Evolutionary conservation across 345 rosid genomes (phyloP), one percentile per base, ranked within the genome.

Genomic region (Eucalyptus globulus): DNA sequence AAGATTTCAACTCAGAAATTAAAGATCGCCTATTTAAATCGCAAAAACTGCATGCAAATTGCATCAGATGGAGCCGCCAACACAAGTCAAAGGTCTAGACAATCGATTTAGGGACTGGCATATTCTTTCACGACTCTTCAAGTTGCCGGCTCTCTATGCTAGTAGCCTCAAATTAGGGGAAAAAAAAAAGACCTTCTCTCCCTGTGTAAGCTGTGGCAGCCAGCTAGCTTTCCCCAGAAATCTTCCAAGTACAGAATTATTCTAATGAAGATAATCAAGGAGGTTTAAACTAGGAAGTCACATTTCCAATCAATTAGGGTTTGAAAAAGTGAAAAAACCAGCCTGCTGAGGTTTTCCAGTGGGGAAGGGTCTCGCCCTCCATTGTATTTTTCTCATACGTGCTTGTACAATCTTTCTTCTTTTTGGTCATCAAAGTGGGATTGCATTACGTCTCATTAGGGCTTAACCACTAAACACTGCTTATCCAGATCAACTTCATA

Each of bases 41-140:
- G 0, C 45, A 19, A 6, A 19, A 37, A 19, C 0, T 5, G 8
- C 13, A 3, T 31, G 24, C 4, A 31, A 69, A 69, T 16, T 69
- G 22, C 24, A 9, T 69, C 43, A 7, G 11, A 37, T 34, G 2
- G 12, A 16, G 24, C 80, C 43, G 10, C 26, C 8, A 3, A 72
- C 44, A 19, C 13, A 37, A 19, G 45, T 37, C 45, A 72, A 72
- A 34, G 24, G 27, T 72, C 45, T 6, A 11, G 7, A 19, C 8
- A 72, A 19, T 72, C 81, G 45, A 31, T 31, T 69, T 19, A 3
- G 22, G 22, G 9, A 31, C 37, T 8, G 34, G 22, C 22, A 0
- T 67, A 16, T 15, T 15, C 34, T 67, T 31, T 67, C 24, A 16
- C 5, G 6, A 2, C 43, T 69, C 37, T 67, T 15, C 76, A 67